Conservation (phyloP, 78 protist genomes). For the Dictyostelium purpureum region DNA sequence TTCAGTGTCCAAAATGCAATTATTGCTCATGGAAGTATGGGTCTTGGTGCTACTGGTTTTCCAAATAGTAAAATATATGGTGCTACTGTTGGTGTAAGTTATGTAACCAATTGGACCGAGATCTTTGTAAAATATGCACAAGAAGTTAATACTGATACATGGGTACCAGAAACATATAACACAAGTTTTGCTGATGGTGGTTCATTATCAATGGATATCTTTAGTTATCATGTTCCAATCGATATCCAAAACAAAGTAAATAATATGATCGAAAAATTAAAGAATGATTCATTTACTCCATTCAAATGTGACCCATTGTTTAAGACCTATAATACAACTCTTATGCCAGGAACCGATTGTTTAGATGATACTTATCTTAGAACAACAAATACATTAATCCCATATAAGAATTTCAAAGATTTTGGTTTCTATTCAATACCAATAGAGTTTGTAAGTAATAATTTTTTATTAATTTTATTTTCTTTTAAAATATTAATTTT, state of each 20-base stretch:
- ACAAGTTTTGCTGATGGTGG: not conserved
- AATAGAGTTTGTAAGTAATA: conserved; percentile 13
- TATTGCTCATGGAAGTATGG: not conserved
- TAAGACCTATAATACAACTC: not conserved
- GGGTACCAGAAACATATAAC: not conserved
- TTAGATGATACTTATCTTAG: not conserved
- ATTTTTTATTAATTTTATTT: not conserved
- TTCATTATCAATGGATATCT: not conserved
- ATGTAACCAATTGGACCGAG: conserved; percentile 19
- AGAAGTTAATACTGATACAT: not conserved
- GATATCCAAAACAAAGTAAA: not conserved
- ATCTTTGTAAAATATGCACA: not conserved
- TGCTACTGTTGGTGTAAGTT: not conserved
- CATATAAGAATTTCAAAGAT: not conserved
- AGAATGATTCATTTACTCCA: not conserved
- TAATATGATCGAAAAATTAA: not conserved
- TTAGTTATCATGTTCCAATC: not conserved
- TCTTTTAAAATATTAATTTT: not conserved
- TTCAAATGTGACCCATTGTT: not conserved
- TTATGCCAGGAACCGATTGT: not conserved
- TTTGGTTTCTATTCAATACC: conserved; percentile 27
- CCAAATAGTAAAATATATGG: not conserved
- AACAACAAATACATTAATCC: too few species aligned
- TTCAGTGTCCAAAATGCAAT: conserved; percentile 16
- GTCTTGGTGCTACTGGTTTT: conserved; percentile 33